Base-by-base conservation (phyloP, 805 yeast genomes). In the Kazachstania taianensis region DNA sequence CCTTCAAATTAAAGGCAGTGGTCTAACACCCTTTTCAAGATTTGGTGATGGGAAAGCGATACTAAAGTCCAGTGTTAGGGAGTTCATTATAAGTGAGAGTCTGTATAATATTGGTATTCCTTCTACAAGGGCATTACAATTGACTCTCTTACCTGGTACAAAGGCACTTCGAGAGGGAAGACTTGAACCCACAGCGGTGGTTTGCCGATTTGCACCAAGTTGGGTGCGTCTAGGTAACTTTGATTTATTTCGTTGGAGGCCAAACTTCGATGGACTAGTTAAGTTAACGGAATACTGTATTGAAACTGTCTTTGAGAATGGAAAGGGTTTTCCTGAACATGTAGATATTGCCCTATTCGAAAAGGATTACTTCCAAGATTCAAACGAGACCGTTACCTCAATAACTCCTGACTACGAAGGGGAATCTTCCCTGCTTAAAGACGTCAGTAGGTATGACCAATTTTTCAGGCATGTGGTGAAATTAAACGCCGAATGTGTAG, bases 1-100 rank as follows among this genome's bases (percentile, higher is more conserved):
- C 2, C 45, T 89, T 2, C 97, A 89, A 60, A 60, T 89, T 43
- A 89, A 89, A 61, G 98, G 98, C 0, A 75, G 92, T 3, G 98
- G 98, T 0, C 64, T 72, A 45, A 89, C 97, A 0, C 96, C 97
- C 1, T 89, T 70, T 55, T 81, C 94, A 0, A 69, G 98, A 41
- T 89, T 87, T 66, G 97, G 96, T 1, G 98, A 89, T 60, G 98
- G 98, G 4, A 85, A 84, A 52, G 96, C 97, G 0, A 94, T 86
- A 5, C 50, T 89, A 22, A 62, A 96, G 41, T 85, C 96, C 2
- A 78, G 94, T 32, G 75, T 92, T 25, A 66, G 97, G 24, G 98
- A 89, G 54, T 87, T 82, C 41, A 67, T 89, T 33, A 80, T 82
- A 1, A 78, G 92, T 4, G 97, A 92, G 52, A 75, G 83, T 19